phyloP scores from a whole-genome alignment of 352 stramenopile species.

The Blastocystis sp. region DNA sequence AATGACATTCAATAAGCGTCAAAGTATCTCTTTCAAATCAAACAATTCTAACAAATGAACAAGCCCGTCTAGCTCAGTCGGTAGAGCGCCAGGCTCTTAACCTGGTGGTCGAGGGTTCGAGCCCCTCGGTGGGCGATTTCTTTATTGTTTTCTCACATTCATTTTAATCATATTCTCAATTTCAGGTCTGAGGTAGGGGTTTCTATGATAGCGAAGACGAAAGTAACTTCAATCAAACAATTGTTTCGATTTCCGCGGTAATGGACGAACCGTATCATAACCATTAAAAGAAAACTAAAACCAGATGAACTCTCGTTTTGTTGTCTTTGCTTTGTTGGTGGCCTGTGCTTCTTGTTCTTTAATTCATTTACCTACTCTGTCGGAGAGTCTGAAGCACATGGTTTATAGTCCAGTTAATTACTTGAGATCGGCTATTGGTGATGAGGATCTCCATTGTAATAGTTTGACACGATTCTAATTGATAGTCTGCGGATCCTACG shows the following conservation, averaged over 20 bases:
- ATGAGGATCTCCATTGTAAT: neutral
- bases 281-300: too few species aligned
- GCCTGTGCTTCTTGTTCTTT: neutral
- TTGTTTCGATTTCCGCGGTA: neutral
- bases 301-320: neutral
- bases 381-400: too few species aligned
- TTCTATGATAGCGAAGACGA: neutral
- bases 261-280: too few species aligned
- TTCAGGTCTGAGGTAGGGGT: neutral
- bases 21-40: too few species aligned
- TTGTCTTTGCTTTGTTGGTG: neutral
- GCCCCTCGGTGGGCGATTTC: neutral
- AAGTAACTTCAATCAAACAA: neutral
- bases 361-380: neutral
- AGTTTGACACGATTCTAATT: neutral
- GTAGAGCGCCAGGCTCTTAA: slow-evolving; percentile 12
- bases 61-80: slow-evolving; percentile 4
- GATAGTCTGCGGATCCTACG: neutral
- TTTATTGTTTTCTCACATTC: too few species aligned
- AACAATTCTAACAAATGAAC: too few species aligned
- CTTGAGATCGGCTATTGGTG: neutral
- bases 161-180: too few species aligned
- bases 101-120: slow-evolving; percentile 2
- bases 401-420: too few species aligned
- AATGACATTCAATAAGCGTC: too few species aligned